phyloP scores from a whole-genome alignment of 441 rosid genomes.

The Arabidopsis hybrid region DNA sequence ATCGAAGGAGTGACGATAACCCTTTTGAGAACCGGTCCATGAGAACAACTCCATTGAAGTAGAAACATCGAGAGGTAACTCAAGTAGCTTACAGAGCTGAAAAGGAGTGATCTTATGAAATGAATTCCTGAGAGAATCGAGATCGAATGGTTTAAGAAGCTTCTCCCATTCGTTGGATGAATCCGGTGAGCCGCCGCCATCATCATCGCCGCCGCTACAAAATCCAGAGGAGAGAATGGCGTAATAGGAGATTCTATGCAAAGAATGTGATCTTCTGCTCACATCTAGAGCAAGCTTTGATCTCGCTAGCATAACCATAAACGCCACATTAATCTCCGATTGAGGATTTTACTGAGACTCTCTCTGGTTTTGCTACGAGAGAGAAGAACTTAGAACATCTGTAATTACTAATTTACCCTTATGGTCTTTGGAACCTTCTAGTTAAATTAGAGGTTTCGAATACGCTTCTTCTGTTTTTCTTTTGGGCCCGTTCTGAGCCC shows the following conservation, averaged over 20 bases:
- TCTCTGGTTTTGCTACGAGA: background rate
- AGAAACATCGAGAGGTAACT: slow-evolving; percentile 73
- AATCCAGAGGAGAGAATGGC: slow-evolving; percentile 39
- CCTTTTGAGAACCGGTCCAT: slow-evolving; percentile 70
- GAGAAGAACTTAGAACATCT: background rate
- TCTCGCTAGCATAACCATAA: slow-evolving; percentile 55
- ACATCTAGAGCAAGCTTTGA: slow-evolving; percentile 46
- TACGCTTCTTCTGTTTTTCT: background rate
- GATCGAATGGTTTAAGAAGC: slow-evolving; percentile 78
- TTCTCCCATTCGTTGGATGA: slow-evolving; percentile 79
- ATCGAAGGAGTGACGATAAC: slow-evolving; percentile 69
- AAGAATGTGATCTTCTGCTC: slow-evolving; percentile 47
- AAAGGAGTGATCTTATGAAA: slow-evolving; percentile 64
- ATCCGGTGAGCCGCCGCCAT: slow-evolving; percentile 5
- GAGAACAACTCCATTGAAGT: slow-evolving; percentile 71
- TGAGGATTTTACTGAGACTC: background rate
- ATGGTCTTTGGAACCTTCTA: background rate
- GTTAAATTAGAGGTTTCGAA: background rate
- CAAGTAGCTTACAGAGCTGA: slow-evolving; percentile 78
- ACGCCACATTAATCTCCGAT: slow-evolving; percentile 40
- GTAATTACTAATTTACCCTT: slow-evolving; percentile 7
- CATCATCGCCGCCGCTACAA: slow-evolving; percentile 12
- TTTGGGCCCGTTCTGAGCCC: slow-evolving; percentile 33
- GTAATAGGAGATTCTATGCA: slow-evolving; percentile 20
- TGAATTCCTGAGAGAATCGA: slow-evolving; percentile 64